A percentile compares a stretch with the other conserved stretches of the same genome.
phyloP scores from a whole-genome alignment of 208 protist species.

The Kentomonas sorsogonicus region DNA sequence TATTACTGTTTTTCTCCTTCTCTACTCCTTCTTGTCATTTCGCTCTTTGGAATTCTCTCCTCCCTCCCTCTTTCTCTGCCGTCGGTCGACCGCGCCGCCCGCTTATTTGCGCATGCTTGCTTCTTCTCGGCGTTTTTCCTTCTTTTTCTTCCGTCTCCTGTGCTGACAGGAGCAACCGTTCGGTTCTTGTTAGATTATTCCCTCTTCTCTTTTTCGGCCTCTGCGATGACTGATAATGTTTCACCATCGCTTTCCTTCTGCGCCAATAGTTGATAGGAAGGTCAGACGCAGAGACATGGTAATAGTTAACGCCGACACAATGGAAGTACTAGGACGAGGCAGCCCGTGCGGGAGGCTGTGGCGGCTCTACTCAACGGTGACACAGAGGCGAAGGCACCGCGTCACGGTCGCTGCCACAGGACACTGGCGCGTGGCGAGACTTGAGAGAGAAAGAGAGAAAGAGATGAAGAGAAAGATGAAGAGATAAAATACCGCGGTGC shows the following conservation, averaged over 20 bases:
- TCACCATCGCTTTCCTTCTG: not conserved
- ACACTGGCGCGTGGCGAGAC: not conserved
- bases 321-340: too few species aligned
- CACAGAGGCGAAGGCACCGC: too few species aligned
- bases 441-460: conserved; percentile 1
- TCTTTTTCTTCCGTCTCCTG: not conserved
- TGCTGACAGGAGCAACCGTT: not conserved
- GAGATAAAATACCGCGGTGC: not conserved
- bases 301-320: too few species aligned
- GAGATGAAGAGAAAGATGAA: not conserved
- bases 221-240: not conserved
- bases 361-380: too few species aligned
- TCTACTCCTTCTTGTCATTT: conserved; percentile 11
- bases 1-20: conserved; percentile 7
- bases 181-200: conserved; percentile 11
- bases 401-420: too few species aligned
- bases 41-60: not conserved
- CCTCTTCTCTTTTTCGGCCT: conserved; percentile 1
- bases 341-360: too few species aligned
- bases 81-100: too few species aligned
- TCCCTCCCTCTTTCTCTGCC: too few species aligned
- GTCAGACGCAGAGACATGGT: not conserved
- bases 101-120: conserved; percentile 6
- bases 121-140: conserved; percentile 12
- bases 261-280: not conserved